Evolutionary conservation across 495 filamentous ascomycete species (phyloP), one percentile per base, ranked within the genome.

Genomic region (Tuber indicum): DNA sequence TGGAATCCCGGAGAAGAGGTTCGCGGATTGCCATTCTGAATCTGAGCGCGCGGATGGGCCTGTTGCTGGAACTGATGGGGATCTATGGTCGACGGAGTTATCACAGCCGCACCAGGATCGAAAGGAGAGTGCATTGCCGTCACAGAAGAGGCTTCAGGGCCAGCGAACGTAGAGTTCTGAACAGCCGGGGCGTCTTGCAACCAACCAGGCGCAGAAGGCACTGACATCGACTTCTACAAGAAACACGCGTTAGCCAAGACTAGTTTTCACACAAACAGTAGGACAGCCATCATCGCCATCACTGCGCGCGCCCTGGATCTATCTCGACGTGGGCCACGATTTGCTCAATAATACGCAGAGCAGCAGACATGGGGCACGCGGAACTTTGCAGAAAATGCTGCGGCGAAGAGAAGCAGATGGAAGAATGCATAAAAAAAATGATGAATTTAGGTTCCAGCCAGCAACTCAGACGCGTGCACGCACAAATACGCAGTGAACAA

Each of bases 1-100:
- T 89, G 87, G 85, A 93, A 94, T 72, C 90, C 89, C 45, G 93
- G 92, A 52, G 92, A 93, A 52, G 90, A 90, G 85, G 94, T 94
- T 85, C 92, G 91, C 85, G 91, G 89, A 78, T 88, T 89, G 83
- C 92, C 92, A 87, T 97, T 96, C 85, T 93, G 92, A 88, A 97
- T 91, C 84, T 90, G 90, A 76, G 88, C 87, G 41, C 86, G 87
- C 79, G 90, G 86, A 74, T 87, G 86, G 46, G 87, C 76, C 86
- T 87, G 77, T 87, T 91, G 86, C 87, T 92, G 86, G 86, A 88
- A 85, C 85, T 90, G 77, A 85, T 87, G 52, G 85, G 89, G 88
- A 82, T 90, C 89, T 84, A 89, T 87, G 77, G 85, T 86, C 74
- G 87, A 84, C 76, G 86, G 84, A 79, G 79, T 78, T 42, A 82